phyloP scores from a whole-genome alignment of 2,329 filamentous ascomycete species.

The Apiospora sp. region DNA sequence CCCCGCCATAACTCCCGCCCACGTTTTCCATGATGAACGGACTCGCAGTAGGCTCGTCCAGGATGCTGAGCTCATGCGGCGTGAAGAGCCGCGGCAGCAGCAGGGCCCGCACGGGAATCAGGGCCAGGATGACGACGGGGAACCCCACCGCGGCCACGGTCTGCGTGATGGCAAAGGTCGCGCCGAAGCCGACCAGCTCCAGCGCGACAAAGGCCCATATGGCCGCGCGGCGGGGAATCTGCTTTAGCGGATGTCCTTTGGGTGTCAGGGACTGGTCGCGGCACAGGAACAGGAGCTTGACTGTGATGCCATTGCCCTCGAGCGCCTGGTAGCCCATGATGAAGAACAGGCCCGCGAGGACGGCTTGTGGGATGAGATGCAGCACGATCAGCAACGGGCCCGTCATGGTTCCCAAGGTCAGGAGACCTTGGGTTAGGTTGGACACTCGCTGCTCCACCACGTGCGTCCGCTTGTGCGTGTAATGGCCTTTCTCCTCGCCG shows the following conservation, averaged over 20 bases:
- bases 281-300: conserved; percentile 74
- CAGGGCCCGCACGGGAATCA: conserved; percentile 72
- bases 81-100: conserved; percentile 70
- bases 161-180: conserved; percentile 84
- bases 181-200: conserved; percentile 75
- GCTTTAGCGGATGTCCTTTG: conserved; percentile 64
- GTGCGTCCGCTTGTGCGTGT: conserved; percentile 60
- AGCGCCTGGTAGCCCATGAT: conserved; percentile 85
- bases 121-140: conserved; percentile 74
- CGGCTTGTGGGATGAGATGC: conserved; percentile 80
- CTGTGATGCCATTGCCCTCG: conserved; percentile 78
- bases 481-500: conserved; percentile 63
- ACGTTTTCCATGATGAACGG: conserved; percentile 80
- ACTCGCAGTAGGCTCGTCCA: conserved; percentile 80
- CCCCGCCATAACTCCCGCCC: conserved; percentile 65
- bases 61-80: conserved; percentile 63
- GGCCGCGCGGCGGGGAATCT: conserved; percentile 67
- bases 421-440: conserved; percentile 78
- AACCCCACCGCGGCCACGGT: conserved; percentile 85
- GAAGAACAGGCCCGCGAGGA: conserved; percentile 83
- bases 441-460: conserved; percentile 82
- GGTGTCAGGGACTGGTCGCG: conserved; percentile 71
- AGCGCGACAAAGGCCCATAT: conserved; percentile 76
- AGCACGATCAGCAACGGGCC: conserved; percentile 77
- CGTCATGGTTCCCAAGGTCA: conserved; percentile 82